Percentiles rank a stretch among this genome's conserved stretches.
Conservation (phyloP, 2,329 filamentous ascomycete genomes). For the Gaeumannomyces sp. region DNA sequence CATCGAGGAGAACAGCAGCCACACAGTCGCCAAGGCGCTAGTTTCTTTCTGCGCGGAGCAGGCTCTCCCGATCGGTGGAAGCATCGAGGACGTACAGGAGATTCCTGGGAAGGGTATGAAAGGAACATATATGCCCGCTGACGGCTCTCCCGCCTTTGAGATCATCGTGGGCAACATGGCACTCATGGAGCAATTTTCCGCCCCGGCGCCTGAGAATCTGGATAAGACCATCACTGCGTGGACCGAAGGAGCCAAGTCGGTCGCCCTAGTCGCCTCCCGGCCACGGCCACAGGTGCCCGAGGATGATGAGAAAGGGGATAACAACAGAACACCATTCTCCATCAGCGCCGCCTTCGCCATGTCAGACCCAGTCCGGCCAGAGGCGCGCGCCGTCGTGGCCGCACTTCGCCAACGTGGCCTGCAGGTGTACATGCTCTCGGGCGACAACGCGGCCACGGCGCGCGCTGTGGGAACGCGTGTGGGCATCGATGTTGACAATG, state of each 20-base stretch:
- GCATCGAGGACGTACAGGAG: conserved; percentile 50
- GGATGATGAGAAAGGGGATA: conserved; percentile 2
- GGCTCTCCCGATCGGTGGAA: conserved; percentile 22
- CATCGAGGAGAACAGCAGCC: conserved; percentile 66
- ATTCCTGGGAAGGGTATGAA: conserved; percentile 66
- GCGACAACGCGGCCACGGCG: conserved; percentile 83
- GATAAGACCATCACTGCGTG: conserved; percentile 41
- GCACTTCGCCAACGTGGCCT: conserved; percentile 60
- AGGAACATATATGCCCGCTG: conserved; percentile 39
- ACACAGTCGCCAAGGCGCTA: conserved; percentile 68
- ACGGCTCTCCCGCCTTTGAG: conserved; percentile 29
- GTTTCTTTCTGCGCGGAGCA: conserved; percentile 50
- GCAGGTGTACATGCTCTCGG: conserved; percentile 86
- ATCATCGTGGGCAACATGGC: conserved; percentile 68
- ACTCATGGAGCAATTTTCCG: conserved; percentile 50
- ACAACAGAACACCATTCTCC: conserved; percentile 28
- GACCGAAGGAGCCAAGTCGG: conserved; percentile 58
- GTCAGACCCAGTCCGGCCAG: conserved; percentile 72
- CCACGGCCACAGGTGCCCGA: conserved; percentile 2
- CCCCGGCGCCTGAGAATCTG: conserved; percentile 31
- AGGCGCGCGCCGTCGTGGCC: conserved; percentile 59
- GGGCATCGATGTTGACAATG: conserved; percentile 65
- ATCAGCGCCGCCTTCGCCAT: conserved; percentile 67
- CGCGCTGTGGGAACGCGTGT: conserved; percentile 68
- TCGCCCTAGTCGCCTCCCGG: conserved; percentile 51